These are phyloP conservation scores for Pugionium dolabratum DNA, from an alignment of 345 rosid species.

Conservation along the genomic window DNA sequence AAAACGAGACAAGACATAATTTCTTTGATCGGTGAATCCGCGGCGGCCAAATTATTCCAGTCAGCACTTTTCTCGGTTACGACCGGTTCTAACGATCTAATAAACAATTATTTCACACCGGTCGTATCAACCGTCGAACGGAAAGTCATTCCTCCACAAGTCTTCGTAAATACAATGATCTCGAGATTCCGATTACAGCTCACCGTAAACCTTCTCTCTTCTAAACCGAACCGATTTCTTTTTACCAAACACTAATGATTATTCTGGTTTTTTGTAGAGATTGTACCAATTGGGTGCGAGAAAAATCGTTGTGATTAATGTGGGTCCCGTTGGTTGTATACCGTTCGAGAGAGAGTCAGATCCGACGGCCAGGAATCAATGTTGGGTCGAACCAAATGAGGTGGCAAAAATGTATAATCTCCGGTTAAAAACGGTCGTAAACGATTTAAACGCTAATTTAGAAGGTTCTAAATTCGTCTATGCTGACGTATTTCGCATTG, in stretches of 20 bases:
- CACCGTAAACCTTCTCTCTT: slow-evolving; percentile 40
- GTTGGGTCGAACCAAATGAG: slow-evolving; percentile 52
- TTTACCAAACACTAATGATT: neutral
- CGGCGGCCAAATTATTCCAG: slow-evolving; percentile 45
- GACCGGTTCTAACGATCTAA: slow-evolving; percentile 74
- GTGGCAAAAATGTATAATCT: slow-evolving; percentile 56
- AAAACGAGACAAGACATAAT: slow-evolving; percentile 45
- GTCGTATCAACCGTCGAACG: slow-evolving; percentile 47
- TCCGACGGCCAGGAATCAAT: slow-evolving; percentile 45
- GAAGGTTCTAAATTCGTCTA: slow-evolving; percentile 52
- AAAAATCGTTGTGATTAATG: slow-evolving; percentile 58
- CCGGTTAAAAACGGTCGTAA: slow-evolving; percentile 44
- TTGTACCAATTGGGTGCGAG: slow-evolving; percentile 63
- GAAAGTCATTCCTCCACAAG: slow-evolving; percentile 45
- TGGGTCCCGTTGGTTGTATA: slow-evolving; percentile 80
- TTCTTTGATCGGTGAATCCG: slow-evolving; percentile 41
- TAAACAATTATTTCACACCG: slow-evolving; percentile 70
- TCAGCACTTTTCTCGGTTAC: slow-evolving; percentile 55
- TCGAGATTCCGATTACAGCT: slow-evolving; percentile 61
- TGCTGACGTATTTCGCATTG: slow-evolving; percentile 53
- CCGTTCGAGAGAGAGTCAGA: slow-evolving; percentile 59
- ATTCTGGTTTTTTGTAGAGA: slow-evolving; percentile 50
- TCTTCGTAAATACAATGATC: slow-evolving; percentile 56
- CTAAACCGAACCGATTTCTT: neutral
- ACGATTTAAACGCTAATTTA: slow-evolving; percentile 45